These are phyloP conservation scores for Sanghuangporus sanghuang DNA, from an alignment of 1,284 basidiomycete species.

Conservation along the genomic window DNA sequence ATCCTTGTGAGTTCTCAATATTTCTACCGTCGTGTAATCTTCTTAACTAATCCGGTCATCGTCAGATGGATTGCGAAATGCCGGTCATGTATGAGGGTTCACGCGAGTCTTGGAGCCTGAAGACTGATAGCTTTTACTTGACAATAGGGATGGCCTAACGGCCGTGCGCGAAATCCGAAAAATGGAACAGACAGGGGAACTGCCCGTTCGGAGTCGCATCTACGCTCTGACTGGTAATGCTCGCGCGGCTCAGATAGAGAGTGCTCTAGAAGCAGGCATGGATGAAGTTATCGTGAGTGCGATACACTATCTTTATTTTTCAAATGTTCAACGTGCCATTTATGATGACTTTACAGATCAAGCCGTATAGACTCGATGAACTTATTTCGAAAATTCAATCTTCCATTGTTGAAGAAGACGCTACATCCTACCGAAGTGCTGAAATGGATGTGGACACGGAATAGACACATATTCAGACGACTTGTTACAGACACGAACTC, in stretches of 20 bases:
- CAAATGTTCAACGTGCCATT: not conserved
- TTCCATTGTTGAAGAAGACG: not conserved
- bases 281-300: slow-evolving; percentile 23
- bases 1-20: slow-evolving; percentile 21
- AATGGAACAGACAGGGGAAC: slow-evolving; percentile 21
- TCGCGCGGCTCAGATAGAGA: slow-evolving; percentile 22
- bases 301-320: not conserved
- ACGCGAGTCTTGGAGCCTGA: not conserved
- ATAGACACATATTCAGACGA: no score
- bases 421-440: not conserved
- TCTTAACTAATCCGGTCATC: not conserved
- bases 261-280: slow-evolving; percentile 24
- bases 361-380: slow-evolving; percentile 24
- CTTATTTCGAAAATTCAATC: slow-evolving; percentile 20
- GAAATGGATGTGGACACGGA: not conserved
- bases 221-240: slow-evolving; percentile 26
- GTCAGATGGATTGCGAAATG: slow-evolving; percentile 29
- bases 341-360: slow-evolving; percentile 8
- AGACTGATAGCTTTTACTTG: not conserved
- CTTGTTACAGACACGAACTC: no score
- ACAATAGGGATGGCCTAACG: slow-evolving; percentile 23
- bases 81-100: slow-evolving; percentile 23
- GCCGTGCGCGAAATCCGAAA: slow-evolving; percentile 26
- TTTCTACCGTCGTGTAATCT: not conserved
- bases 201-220: slow-evolving; percentile 22